Base-by-base conservation (phyloP, 2,329 filamentous ascomycete species). In the Botrytis fragariae region DNA sequence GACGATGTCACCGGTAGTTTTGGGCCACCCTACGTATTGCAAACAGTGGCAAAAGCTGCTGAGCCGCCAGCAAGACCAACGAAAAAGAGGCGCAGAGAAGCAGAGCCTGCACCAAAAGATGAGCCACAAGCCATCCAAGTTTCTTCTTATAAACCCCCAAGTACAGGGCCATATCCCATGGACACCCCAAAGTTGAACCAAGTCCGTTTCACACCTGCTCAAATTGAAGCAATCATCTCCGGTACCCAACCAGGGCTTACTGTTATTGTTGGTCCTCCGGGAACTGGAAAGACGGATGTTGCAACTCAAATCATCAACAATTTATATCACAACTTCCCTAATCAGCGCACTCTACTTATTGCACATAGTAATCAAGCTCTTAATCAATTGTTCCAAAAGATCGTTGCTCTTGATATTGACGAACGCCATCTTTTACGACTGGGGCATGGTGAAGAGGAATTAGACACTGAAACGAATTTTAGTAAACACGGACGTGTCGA, bases 281-380 rank as follows among this genome's bases (percentile, higher is more conserved):
- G 96, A 72, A 99, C 96, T 10, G 96, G 97, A 75, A 99, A 99
- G 85, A 99, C 96, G n/a, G 96, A 99, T 83, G 96, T 99, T 71
- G 95, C 94, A 65, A 98, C 95, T 7, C 96, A 99, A 82, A 97
- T 98, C 81, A 99, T 99, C 84, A 98, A 93, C 85, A 98, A 98
- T 82, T 92, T 99, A 78, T 99, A 99, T 81, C 95, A 98, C 85
- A 97, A 98, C 83, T 99, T 98, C 81, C 95, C 96, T 12, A 87
- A 91, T 76, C 94, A 99, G 82, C 92, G 94, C 78, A 99, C 96
- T 0, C 85, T 99, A 29, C 89, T 99, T 59, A 90, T 99, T 76
- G 96, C 96, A 7, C 96, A 99, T 82, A 98, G 95, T 83, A 99
- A 99, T 80, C 97, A 99, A 82, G 97, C 96, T 3, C 86, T 99